phyloP scores from a whole-genome alignment of 78 protist genomes.

The Dictyostelium firmibasis region DNA sequence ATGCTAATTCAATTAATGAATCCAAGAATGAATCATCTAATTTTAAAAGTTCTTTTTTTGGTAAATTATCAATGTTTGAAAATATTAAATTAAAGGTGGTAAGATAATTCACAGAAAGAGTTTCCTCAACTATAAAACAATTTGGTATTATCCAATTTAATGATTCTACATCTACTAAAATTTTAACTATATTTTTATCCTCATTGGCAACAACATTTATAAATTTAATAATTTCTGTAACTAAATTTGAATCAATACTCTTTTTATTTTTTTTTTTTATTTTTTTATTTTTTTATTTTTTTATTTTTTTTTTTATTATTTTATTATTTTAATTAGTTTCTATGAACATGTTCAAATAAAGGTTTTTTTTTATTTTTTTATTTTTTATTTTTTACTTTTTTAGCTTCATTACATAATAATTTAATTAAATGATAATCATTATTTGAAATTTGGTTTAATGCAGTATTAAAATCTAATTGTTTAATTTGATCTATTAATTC shows the following conservation, averaged over 20 bases:
- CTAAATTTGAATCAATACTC: constrained; percentile 29
- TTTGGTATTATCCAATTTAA: constrained; percentile 70
- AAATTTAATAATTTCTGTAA: constrained; percentile 30
- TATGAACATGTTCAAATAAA: neutral
- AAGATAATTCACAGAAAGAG: neutral
- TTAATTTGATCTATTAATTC: neutral
- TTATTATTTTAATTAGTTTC: neutral
- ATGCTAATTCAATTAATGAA: constrained; percentile 5
- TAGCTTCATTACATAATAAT: constrained; percentile 45
- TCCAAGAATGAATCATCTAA: constrained; percentile 48
- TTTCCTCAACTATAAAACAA: constrained; percentile 40
- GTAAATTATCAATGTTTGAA: neutral
- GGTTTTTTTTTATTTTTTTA: neutral
- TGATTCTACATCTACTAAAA: neutral
- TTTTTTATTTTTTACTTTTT: neutral
- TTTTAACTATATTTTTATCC: neutral
- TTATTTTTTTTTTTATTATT: neutral
- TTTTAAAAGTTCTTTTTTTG: constrained; percentile 20
- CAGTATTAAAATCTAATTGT: neutral
- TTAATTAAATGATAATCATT: constrained; percentile 13
- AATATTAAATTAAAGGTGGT: neutral
- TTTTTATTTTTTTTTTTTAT: neutral
- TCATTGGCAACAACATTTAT: constrained; percentile 24
- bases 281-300: neutral
- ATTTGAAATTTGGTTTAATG: neutral